phyloP scores from a whole-genome alignment of 805 yeast genomes.

The Candida silvicultrix region DNA sequence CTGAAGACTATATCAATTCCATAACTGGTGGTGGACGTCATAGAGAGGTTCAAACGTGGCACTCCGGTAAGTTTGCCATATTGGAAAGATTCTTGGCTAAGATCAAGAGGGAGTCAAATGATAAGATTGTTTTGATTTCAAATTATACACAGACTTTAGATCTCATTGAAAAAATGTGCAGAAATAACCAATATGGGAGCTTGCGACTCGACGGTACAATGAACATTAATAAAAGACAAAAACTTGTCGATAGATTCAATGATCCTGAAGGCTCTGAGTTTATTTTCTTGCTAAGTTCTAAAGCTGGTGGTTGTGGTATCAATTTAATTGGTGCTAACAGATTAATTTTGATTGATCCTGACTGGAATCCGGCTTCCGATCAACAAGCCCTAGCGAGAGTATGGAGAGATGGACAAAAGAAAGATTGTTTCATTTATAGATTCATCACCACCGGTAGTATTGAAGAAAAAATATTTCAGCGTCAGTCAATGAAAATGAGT shows the following conservation, averaged over 20 bases:
- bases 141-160: constrained; percentile 95
- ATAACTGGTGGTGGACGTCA: constrained; percentile 45
- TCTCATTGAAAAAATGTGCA: constrained; percentile 80
- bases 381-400: constrained; percentile 97
- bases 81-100: constrained; percentile 78
- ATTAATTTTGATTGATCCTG: constrained; percentile 79
- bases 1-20: constrained; percentile 61
- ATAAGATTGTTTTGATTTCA: constrained; percentile 90
- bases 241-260: constrained; percentile 84
- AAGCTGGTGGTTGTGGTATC: constrained; percentile 99
- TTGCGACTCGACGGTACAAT: constrained; percentile 88
- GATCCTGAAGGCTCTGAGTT: constrained; percentile 87
- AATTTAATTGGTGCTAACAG: constrained; percentile 95
- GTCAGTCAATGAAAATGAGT: constrained; percentile 92
- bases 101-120: constrained; percentile 77
- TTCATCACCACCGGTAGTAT: constrained; percentile 93
- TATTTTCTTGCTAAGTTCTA: constrained; percentile 82
- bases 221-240: constrained; percentile 88
- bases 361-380: constrained; percentile 98
- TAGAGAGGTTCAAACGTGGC: constrained; percentile 70
- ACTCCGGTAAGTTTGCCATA: constrained; percentile 81
- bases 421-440: constrained; percentile 91
- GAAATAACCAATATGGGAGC: constrained; percentile 65
- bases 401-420: constrained; percentile 98
- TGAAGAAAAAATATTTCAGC: constrained; percentile 92